phyloP scores from a whole-genome alignment of 768 basidiomycete genomes.

The Sutorius australiensis region DNA sequence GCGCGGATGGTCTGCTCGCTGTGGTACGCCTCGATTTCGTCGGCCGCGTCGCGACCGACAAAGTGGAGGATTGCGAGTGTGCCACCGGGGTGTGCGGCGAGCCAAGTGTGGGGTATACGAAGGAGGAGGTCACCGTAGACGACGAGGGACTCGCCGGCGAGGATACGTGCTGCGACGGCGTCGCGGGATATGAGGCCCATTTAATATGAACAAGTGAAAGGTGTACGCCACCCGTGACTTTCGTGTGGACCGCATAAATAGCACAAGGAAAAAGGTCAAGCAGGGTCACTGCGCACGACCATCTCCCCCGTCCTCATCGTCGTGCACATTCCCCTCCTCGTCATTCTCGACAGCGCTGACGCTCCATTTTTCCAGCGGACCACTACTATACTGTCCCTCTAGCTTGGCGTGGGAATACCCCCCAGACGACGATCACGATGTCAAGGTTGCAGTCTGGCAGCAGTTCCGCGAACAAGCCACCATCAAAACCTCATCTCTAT shows the following conservation, averaged over 20 bases:
- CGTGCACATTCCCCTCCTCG: slow-evolving; percentile 1
- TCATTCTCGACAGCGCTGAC: slow-evolving; percentile 12
- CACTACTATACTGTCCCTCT: not conserved
- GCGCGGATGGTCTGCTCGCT: slow-evolving; percentile 36
- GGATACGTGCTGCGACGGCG: slow-evolving; percentile 64
- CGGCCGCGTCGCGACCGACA: slow-evolving; percentile 89
- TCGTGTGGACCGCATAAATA: slow-evolving; percentile 26
- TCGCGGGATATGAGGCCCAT: slow-evolving; percentile 43
- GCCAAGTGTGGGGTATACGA: slow-evolving; percentile 69
- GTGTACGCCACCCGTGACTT: not conserved
- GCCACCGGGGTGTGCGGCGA: slow-evolving; percentile 88
- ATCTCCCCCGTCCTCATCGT: slow-evolving; percentile 6
- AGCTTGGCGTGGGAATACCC: slow-evolving; percentile 25
- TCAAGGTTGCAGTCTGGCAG: slow-evolving; percentile 6
- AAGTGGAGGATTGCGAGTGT: slow-evolving; percentile 88
- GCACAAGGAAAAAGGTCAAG: not conserved
- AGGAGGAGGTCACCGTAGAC: slow-evolving; percentile 64
- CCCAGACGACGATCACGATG: slow-evolving; percentile 15
- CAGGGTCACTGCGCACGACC: not conserved
- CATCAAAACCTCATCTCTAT: slow-evolving; percentile 18
- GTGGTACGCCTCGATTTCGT: slow-evolving; percentile 95
- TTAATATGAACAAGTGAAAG: slow-evolving; percentile 9
- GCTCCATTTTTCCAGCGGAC: not conserved
- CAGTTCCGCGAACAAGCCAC: slow-evolving; percentile 26
- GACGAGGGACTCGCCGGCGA: slow-evolving; percentile 72